Percentiles rank a stretch among this genome's conserved stretches.
phyloP scores from a whole-genome alignment of 1,284 basidiomycete genomes.

The Sanghuangporus baumii region DNA sequence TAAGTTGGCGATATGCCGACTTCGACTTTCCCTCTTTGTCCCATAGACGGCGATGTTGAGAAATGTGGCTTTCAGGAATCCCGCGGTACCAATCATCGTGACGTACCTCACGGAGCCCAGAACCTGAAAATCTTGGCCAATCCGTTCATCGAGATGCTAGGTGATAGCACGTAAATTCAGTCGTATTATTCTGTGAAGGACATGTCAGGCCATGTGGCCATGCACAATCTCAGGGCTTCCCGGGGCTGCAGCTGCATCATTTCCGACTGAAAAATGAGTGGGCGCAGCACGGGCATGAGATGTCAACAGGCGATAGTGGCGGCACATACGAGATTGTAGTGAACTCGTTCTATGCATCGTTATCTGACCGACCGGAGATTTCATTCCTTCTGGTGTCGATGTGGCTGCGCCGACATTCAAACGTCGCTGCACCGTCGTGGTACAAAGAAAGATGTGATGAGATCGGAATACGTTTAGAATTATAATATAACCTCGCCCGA shows the following conservation, averaged over 20 bases:
- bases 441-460: background rate
- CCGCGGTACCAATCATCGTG: too few relatives aligned
- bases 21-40: background rate
- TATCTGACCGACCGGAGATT: background rate
- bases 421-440: background rate
- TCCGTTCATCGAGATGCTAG: background rate
- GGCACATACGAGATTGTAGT: background rate
- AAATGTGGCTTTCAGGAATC: background rate
- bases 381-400: background rate
- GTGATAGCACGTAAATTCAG: background rate
- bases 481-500: background rate
- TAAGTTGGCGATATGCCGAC: background rate
- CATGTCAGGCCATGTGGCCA: background rate
- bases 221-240: background rate
- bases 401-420: background rate
- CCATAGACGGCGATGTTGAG: background rate
- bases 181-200: too few relatives aligned
- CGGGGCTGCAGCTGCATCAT: background rate
- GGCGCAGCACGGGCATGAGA: background rate
- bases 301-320: background rate
- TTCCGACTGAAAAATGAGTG: background rate
- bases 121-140: constrained; percentile 1
- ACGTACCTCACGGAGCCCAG: background rate
- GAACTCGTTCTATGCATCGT: background rate
- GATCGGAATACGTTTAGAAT: background rate